Base-by-base conservation (phyloP, 352 stramenopile genomes). In the Phytophthora megakarya region DNA sequence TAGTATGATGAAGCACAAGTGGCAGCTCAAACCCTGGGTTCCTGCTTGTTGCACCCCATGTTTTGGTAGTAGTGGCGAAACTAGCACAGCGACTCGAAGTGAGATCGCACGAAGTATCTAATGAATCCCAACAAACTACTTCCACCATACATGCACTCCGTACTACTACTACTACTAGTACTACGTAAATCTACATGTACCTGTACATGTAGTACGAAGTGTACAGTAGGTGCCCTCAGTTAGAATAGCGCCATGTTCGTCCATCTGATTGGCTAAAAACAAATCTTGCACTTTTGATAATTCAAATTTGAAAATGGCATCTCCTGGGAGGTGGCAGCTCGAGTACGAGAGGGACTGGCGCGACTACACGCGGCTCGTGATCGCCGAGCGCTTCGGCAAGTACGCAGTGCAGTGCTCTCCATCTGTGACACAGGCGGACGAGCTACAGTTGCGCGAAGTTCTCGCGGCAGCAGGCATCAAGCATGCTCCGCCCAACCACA, bases 331-430 rank as follows among this genome's bases (percentile, higher is more conserved):
- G 46, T 90, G 81, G 81, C 79, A 81, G 63, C 67, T 70, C 54
- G 79, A 89, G 51, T 92, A 89, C 30, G 83, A 90, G 68, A 73
- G 73, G 44, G 53, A 86, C 40, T 92, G 83, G 83, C 61, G 66
- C 19, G n/a, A 47, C 22, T 85, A 75, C 67, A 74, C 76, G 30
- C 64, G 43, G 26, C 60, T 45, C n/a, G 66, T 70, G 40, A 70
- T 92, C 23, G 26, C 47, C 0, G 43, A 76, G 8, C 56, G 42
- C 26, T 88, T 89, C 28, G 81, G 79, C 1, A 43, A 48, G 47
- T 60, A 25, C 32, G 57, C 37, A 53, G 62, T 72, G 23, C 61
- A 73, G 35, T 69, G 45, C 16, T 50, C 46, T 25, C 52, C 51
- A 9, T 38, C 54, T 0, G 67, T 86, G n/a, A 77, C 63, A 5